Evolutionary conservation across 106 monocot genomes (phyloP), one percentile per base, ranked within the genome.

Genomic region (Agapanthus africanus): DNA sequence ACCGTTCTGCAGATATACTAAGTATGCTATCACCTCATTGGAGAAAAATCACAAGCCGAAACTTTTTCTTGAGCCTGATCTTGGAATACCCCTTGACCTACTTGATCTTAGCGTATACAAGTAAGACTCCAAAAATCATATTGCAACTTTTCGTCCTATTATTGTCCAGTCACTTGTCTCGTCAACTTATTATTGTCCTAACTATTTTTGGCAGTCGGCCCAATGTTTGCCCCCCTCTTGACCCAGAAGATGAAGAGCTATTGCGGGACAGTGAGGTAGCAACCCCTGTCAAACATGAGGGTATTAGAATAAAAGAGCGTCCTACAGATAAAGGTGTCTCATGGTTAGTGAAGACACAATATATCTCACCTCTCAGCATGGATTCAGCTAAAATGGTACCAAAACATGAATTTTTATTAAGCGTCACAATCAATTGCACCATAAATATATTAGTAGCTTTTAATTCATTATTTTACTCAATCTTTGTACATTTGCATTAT

Each of bases 321-420:
- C 97, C 97, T 21, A 85, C 86, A 70, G 97, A 92, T 69, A 90
- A 89, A 77, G 97, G 92, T 34, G 77, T 92, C 37, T 78, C 86
- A 40, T 97, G 97, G 97, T 76, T 97, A 76, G 97, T 97, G 65
- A 97, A 97, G 70, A 97, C 97, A 23, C 89, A 97, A 65, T 97
- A 97, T 56, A 97, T 97, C 41, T 97, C 97, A 44, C 82, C 97
- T 25, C 73, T 97, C 18, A 92, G 89, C 73, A 77, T 59, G 60
- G 97, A 97, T 49, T 70, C 88, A 42, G 87, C 97, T 23, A 92
- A 90, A 80, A 49, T 70, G 97, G 97, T 97, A 88, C 13, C 3
- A 10, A 4, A 42, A 23, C 41, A 34, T 46, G 37, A 67, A 27
- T 18, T 34, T 44, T 13, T 70, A 11, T 39, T 3, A 21, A 8